Evolutionary conservation across 2,329 filamentous ascomycete species (phyloP).

Genomic region (Herpotrichia juniperi): DNA sequence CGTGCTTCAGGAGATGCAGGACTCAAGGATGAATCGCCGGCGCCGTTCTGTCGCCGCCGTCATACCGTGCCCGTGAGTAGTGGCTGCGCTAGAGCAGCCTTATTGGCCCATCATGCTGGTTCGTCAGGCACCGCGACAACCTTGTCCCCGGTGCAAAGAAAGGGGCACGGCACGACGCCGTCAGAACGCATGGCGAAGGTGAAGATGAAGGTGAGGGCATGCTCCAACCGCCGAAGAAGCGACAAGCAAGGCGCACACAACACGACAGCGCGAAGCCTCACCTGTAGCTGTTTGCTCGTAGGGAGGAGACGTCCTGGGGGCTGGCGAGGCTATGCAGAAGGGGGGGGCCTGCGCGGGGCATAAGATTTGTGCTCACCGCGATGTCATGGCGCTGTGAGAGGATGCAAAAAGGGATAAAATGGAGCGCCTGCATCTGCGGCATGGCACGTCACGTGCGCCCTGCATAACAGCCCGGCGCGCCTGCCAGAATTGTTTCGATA

Average conservation of each 20-base stretch:
- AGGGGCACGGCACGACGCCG: background rate
- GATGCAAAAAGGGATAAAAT: conserved; percentile 9
- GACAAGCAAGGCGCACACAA: too few species aligned
- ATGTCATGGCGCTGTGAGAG: background rate
- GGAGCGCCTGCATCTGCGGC: conserved; percentile 4
- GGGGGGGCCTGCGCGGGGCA: conserved; percentile 16
- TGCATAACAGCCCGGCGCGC: conserved; percentile 3
- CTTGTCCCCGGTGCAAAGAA: too few species aligned
- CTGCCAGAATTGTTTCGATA: conserved; percentile 22
- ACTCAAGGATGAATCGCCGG: background rate
- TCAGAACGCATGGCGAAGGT: background rate
- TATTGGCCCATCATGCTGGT: background rate
- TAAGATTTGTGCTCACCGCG: conserved; percentile 19
- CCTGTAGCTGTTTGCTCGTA: too few species aligned
- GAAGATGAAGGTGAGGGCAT: background rate
- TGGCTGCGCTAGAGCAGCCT: background rate
- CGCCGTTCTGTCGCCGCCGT: background rate
- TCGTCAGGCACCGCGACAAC: background rate
- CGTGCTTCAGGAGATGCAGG: background rate
- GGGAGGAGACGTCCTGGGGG: too few species aligned
- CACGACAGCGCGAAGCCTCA: too few species aligned
- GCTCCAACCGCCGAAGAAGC: too few species aligned
- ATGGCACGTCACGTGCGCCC: conserved; percentile 28
- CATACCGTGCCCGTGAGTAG: background rate
- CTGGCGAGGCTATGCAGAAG: conserved; percentile 2